A percentile compares a stretch with the other conserved stretches of the same genome.
These are phyloP conservation scores for Flaveria brownii DNA, from an alignment of 129 eudicot species.

Conservation along the genomic window DNA sequence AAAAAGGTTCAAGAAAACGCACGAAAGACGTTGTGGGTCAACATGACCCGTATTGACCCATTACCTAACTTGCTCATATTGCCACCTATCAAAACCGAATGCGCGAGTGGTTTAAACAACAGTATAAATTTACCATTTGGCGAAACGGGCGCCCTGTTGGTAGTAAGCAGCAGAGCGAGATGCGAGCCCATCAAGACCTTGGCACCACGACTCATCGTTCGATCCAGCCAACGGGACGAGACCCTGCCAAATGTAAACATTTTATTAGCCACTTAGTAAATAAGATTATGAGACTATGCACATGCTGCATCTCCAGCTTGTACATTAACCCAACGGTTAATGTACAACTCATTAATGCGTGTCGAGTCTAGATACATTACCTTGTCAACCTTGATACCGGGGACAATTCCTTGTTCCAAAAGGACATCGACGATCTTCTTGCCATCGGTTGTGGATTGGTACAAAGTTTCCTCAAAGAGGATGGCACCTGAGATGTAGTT, in stretches of 20 bases:
- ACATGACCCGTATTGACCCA: neutral
- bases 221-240: conserved; percentile 78
- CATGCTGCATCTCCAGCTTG: neutral
- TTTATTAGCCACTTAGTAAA: neutral
- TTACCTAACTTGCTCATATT: neutral
- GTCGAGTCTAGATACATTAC: conserved; percentile 30
- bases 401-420: conserved; percentile 53
- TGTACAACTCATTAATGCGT: neutral
- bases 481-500: conserved; percentile 74
- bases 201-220: conserved; percentile 87
- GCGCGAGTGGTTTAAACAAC: neutral
- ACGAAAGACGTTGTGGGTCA: neutral
- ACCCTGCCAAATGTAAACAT: conserved; percentile 47
- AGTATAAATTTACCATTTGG: conserved; percentile 51
- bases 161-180: conserved; percentile 86
- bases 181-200: conserved; percentile 85
- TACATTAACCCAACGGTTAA: neutral
- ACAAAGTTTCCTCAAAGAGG: conserved; percentile 70
- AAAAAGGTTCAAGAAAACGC: neutral
- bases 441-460: conserved; percentile 69
- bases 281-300: neutral
- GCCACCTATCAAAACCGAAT: neutral
- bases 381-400: conserved; percentile 74
- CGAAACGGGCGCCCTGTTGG: conserved; percentile 81
- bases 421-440: conserved; percentile 62